Evolutionary conservation across 176 grass and related monocot species (phyloP).

Genomic region (Guadua angustifolia): DNA sequence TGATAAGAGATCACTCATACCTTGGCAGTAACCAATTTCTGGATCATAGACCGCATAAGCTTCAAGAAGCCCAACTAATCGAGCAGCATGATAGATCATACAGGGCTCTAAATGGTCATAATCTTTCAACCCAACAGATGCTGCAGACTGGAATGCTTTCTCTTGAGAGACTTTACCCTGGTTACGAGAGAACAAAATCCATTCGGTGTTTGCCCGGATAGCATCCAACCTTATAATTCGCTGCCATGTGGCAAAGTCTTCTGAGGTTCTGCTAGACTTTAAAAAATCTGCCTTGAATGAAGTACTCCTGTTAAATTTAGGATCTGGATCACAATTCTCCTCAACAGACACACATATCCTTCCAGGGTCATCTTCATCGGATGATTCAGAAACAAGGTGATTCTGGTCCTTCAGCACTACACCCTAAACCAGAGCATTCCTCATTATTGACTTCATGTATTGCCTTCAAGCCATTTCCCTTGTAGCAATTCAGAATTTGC

Average conservation of each 20-base stretch:
- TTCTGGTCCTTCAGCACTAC: constrained; percentile 61
- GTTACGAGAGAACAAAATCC: constrained; percentile 65
- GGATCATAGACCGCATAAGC: constrained; percentile 86
- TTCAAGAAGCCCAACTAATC: constrained; percentile 79
- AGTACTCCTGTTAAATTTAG: constrained; percentile 54
- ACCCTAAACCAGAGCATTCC: constrained; percentile 53
- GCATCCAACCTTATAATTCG: constrained; percentile 96
- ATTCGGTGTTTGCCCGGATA: constrained; percentile 74
- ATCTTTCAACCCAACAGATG: constrained; percentile 68
- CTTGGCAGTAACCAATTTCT: constrained; percentile 93
- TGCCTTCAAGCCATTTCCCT: constrained; percentile 68
- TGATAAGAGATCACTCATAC: constrained; percentile 96
- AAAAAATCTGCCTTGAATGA: constrained; percentile 68
- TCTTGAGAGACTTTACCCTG: constrained; percentile 67
- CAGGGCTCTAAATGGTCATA: constrained; percentile 73
- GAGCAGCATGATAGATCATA: constrained; percentile 81
- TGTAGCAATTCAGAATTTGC: constrained; percentile 61
- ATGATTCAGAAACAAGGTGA: constrained; percentile 79
- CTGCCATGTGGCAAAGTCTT: constrained; percentile 86
- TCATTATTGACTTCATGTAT: constrained; percentile 62
- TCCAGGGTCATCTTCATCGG: constrained; percentile 73
- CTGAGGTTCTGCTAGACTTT: constrained; percentile 58
- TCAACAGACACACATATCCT: constrained; percentile 57
- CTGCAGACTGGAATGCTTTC: constrained; percentile 60
- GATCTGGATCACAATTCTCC: constrained; percentile 58